Percentiles rank a stretch among this genome's conserved stretches.
phyloP scores from a whole-genome alignment of 306 rosid species.

The Pachyrhizus erosus region DNA sequence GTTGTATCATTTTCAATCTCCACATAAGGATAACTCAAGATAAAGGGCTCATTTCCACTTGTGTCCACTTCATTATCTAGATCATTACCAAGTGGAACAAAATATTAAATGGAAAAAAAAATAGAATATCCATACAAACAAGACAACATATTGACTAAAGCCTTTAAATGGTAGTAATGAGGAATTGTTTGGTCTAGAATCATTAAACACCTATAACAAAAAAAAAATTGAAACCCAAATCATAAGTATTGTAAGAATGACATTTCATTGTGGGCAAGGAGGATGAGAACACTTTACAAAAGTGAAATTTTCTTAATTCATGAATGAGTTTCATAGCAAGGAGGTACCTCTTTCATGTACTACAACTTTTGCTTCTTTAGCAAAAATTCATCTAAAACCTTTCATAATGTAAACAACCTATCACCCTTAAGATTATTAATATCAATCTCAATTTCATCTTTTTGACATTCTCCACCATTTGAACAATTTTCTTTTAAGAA shows the following conservation, averaged over 20 bases:
- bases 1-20: conserved; percentile 58
- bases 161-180: conserved; percentile 78
- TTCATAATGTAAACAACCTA: conserved; percentile 59
- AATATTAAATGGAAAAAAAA: not conserved
- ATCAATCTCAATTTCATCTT: conserved; percentile 80
- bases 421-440: conserved; percentile 73
- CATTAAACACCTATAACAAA: conserved; percentile 54
- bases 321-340: conserved; percentile 12
- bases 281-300: conserved; percentile 15
- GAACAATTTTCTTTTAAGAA: conserved; percentile 70
- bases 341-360: conserved; percentile 76
- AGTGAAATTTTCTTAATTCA: conserved; percentile 17
- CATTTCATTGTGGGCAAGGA: conserved; percentile 5
- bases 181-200: conserved; percentile 74
- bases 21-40: conserved; percentile 63
- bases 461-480: conserved; percentile 63
- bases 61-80: conserved; percentile 66
- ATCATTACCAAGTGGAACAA: conserved; percentile 55
- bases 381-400: conserved; percentile 65
- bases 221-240: conserved; percentile 28
- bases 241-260: conserved; percentile 14
- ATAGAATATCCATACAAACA: not conserved
- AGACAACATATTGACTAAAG: conserved; percentile 37
- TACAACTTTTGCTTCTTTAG: conserved; percentile 60
- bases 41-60: conserved; percentile 68